Evolutionary conservation across 169 alveolate genomes (phyloP).

Genomic region (Plasmodium relictum): DNA sequence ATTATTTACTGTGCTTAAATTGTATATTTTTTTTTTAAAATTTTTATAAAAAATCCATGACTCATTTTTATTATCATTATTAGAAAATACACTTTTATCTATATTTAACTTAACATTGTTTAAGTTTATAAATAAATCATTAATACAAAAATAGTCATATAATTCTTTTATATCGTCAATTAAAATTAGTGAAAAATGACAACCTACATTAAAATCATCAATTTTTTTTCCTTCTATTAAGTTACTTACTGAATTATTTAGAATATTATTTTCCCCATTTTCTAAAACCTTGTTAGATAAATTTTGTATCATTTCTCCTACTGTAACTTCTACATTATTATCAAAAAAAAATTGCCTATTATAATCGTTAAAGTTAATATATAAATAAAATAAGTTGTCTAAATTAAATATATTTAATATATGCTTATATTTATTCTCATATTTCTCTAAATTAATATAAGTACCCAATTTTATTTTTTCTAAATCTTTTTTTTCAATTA

Average conservation of each 20-base stretch:
- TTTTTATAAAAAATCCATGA: slow-evolving; percentile 19
- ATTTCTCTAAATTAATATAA: slow-evolving; percentile 16
- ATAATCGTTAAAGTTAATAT: slow-evolving; percentile 26
- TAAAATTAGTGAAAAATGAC: slow-evolving; percentile 48
- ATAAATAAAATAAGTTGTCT: slow-evolving; percentile 31
- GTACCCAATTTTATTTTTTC: neutral
- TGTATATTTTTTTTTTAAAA: slow-evolving; percentile 22
- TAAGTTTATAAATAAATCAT: slow-evolving; percentile 23
- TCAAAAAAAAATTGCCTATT: slow-evolving; percentile 22
- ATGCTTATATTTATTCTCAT: slow-evolving; percentile 33
- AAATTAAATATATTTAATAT: slow-evolving; percentile 29
- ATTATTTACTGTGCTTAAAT: slow-evolving; percentile 22
- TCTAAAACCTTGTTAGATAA: neutral
- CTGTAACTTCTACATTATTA: slow-evolving; percentile 25
- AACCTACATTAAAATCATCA: slow-evolving; percentile 3
- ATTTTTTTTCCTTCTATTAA: neutral
- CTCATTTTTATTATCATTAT: slow-evolving; percentile 4
- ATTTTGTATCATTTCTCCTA: slow-evolving; percentile 36
- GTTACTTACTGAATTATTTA: neutral
- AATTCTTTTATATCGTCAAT: slow-evolving; percentile 37
- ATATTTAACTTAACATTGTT: slow-evolving; percentile 17
- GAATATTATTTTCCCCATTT: neutral
- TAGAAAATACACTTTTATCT: slow-evolving; percentile 14
- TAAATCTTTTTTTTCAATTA: slow-evolving; percentile 20
- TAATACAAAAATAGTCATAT: slow-evolving; percentile 46